Conservation (phyloP, 306 rosid species). For the Senna tora region DNA sequence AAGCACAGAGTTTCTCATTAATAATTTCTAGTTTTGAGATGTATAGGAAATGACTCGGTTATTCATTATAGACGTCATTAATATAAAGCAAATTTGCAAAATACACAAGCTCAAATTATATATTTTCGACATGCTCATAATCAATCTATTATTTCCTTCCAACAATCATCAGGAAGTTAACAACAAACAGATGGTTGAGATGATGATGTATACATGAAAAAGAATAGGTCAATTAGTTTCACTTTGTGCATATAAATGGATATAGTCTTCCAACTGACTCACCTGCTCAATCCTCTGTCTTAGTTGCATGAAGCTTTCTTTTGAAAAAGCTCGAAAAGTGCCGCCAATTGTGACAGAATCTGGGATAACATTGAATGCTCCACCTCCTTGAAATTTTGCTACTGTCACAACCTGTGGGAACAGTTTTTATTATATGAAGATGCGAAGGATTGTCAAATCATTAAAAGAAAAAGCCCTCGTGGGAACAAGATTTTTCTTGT, state of each 20-base stretch:
- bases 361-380: slow-evolving; percentile 92
- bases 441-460: slow-evolving; percentile 20
- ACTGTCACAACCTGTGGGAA: slow-evolving; percentile 79
- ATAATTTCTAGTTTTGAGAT: background rate
- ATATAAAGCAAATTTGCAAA: background rate
- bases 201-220: background rate
- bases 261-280: slow-evolving; percentile 13
- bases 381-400: slow-evolving; percentile 90
- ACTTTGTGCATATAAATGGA: slow-evolving; percentile 17
- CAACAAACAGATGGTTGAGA: slow-evolving; percentile 12
- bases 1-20: background rate
- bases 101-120: background rate
- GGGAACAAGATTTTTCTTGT: slow-evolving; percentile 21
- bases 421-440: slow-evolving; percentile 35
- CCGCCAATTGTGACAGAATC: slow-evolving; percentile 95
- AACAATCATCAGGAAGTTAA: background rate
- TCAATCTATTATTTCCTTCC: background rate
- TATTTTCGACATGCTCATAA: background rate
- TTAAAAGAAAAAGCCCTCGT: slow-evolving; percentile 11
- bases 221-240: slow-evolving; percentile 17
- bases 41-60: background rate
- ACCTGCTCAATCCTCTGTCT: slow-evolving; percentile 79
- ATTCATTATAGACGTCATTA: background rate
- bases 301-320: slow-evolving; percentile 58
- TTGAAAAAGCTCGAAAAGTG: slow-evolving; percentile 87